Evolutionary conservation across 2,329 filamentous ascomycete species (phyloP).

Genomic region (Bipolaris bicolor): DNA sequence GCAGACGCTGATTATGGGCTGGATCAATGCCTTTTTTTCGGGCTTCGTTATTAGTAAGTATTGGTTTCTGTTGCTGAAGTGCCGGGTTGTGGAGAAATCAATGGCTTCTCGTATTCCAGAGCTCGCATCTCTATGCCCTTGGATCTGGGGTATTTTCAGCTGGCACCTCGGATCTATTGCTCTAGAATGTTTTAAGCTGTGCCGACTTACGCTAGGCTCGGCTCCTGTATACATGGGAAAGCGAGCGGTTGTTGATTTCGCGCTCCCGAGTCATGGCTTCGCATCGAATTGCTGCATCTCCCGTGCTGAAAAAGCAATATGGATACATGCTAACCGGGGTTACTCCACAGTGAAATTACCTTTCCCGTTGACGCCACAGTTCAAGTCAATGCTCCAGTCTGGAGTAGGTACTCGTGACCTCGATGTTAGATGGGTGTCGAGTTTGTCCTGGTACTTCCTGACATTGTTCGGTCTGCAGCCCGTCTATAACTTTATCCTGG

Average conservation of each 20-base stretch:
- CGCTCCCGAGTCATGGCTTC: background rate
- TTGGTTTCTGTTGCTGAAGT: background rate
- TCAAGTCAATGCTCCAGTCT: constrained; percentile 99
- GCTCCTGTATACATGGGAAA: constrained; percentile 6
- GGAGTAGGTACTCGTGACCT: constrained; percentile 95
- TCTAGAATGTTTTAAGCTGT: no score
- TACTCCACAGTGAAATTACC: constrained; percentile 79
- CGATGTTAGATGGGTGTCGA: constrained; percentile 98
- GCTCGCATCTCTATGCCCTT: no score
- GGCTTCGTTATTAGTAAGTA: constrained; percentile 92
- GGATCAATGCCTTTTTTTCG: constrained; percentile 99
- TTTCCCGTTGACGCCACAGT: constrained; percentile 96
- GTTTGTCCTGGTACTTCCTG: constrained; percentile 97
- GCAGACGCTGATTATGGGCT: constrained; percentile 98
- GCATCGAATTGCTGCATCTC: constrained; percentile 7
- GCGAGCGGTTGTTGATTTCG: constrained; percentile 5
- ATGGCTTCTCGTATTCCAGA: no score
- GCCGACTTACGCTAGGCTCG: background rate
- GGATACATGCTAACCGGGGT: constrained; percentile 22
- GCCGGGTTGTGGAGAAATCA: no score
- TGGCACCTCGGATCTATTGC: background rate
- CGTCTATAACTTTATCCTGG: constrained; percentile 95
- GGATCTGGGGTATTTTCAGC: background rate
- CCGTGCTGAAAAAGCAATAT: constrained; percentile 9
- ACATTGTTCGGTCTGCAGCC: constrained; percentile 96